Evolutionary conservation across 352 stramenopile genomes (phyloP).

Genomic region (Globisporangium barbulae): DNA sequence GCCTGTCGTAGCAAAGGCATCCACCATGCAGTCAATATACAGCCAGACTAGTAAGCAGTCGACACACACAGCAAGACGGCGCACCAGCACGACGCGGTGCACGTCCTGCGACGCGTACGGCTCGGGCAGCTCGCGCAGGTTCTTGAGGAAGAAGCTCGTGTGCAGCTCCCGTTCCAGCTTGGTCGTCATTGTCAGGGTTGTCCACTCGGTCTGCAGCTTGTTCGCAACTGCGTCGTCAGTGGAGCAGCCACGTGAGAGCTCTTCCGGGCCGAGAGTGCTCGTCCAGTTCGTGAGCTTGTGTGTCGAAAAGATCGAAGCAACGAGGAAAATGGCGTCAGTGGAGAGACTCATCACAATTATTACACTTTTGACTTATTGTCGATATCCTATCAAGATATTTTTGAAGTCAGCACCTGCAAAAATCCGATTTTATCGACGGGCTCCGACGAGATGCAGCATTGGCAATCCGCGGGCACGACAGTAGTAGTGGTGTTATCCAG

Average conservation of each 20-base stretch:
- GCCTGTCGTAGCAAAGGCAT: conserved; percentile 24
- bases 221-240: background rate
- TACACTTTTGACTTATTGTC: background rate
- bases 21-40: background rate
- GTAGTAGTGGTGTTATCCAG: too few species aligned
- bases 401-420: background rate
- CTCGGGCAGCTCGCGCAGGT: conserved; percentile 61
- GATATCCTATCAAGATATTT: background rate
- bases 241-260: too few species aligned
- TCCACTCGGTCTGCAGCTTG: background rate
- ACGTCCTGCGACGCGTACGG: conserved; percentile 80
- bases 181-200: background rate
- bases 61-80: background rate
- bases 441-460: too few species aligned
- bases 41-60: background rate
- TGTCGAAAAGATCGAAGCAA: background rate
- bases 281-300: background rate
- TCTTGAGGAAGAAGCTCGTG: conserved; percentile 76
- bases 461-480: too few species aligned
- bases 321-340: background rate
- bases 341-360: background rate
- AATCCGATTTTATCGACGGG: background rate
- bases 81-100: conserved; percentile 73
- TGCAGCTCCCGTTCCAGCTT: conserved; percentile 66
- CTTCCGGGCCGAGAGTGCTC: background rate